Conservation (phyloP, 2,329 filamentous ascomycete species). For the Lachnellula suecica region DNA sequence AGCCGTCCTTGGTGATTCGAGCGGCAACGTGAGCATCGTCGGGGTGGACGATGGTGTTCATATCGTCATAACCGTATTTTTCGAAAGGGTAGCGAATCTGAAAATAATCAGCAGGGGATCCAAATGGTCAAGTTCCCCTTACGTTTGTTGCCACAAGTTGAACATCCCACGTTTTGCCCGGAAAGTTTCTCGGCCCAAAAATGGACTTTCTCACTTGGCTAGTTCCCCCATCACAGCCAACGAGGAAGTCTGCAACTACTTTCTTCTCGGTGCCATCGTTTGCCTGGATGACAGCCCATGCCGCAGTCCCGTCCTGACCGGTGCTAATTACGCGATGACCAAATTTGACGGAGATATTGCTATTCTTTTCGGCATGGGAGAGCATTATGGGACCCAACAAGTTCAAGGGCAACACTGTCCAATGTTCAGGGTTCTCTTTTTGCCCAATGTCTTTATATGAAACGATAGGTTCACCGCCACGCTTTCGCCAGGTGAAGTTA, state of each 20-base stretch:
- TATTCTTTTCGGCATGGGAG: slow-evolving; percentile 35
- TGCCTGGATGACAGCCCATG: slow-evolving; percentile 40
- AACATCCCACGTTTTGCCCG: slow-evolving; percentile 58
- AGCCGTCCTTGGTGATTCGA: slow-evolving; percentile 53
- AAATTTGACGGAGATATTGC: slow-evolving; percentile 41
- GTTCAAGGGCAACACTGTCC: slow-evolving; percentile 44
- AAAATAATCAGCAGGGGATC: not conserved
- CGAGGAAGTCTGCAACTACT: slow-evolving; percentile 50
- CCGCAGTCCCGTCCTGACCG: slow-evolving; percentile 48
- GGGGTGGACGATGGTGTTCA: slow-evolving; percentile 60
- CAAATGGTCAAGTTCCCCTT: not conserved
- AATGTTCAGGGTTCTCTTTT: slow-evolving; percentile 33
- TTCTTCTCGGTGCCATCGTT: slow-evolving; percentile 33
- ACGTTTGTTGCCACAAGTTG: slow-evolving; percentile 64
- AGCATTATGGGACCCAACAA: slow-evolving; percentile 41
- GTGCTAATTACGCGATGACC: slow-evolving; percentile 45
- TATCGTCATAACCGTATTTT: slow-evolving; percentile 42
- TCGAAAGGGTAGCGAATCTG: slow-evolving; percentile 56
- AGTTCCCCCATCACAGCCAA: slow-evolving; percentile 56
- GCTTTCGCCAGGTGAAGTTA: not conserved
- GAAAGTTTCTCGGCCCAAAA: slow-evolving; percentile 51
- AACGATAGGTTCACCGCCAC: not conserved
- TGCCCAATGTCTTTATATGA: slow-evolving; percentile 26
- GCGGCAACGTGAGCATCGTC: slow-evolving; percentile 62
- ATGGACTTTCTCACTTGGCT: slow-evolving; percentile 47